Percentiles rank a stretch among this genome's conserved stretches.
These are phyloP conservation scores for Spathaspora arborariae DNA, from an alignment of 805 yeast species.

Conservation along the genomic window DNA sequence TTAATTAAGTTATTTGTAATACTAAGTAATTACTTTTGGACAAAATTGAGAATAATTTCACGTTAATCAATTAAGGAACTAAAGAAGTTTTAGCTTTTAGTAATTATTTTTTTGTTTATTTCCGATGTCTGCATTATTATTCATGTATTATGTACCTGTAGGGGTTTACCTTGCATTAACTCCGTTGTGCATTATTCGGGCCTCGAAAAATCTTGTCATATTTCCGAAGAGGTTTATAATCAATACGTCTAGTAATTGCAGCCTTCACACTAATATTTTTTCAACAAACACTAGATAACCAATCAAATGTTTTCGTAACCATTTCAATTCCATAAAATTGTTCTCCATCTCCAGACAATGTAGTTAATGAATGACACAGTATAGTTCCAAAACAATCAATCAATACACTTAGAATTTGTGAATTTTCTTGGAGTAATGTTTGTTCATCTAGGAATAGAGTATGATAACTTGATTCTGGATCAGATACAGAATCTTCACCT, in stretches of 20 bases:
- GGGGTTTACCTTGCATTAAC: too few relatives aligned
- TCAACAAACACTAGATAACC: conserved; percentile 15
- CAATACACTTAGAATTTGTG: neutral
- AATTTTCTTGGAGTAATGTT: neutral
- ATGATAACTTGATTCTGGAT: neutral
- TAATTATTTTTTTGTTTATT: too few relatives aligned
- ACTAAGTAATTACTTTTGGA: too few relatives aligned
- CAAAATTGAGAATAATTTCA: too few relatives aligned
- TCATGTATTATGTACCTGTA: too few relatives aligned
- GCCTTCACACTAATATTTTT: neutral
- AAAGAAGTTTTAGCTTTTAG: too few relatives aligned
- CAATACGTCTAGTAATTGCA: neutral
- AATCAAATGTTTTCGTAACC: conserved; percentile 17
- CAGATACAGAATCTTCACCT: neutral
- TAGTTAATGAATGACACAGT: neutral
- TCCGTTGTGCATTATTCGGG: too few relatives aligned
- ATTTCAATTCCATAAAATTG: conserved; percentile 14
- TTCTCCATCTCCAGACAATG: conserved; percentile 16
- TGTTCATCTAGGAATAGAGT: conserved; percentile 1
- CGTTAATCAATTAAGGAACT: too few relatives aligned
- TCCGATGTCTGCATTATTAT: too few relatives aligned
- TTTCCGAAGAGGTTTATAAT: too few relatives aligned
- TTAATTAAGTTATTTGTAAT: too few relatives aligned
- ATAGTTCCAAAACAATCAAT: conserved; percentile 5
- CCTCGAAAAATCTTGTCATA: too few relatives aligned